phyloP scores from a whole-genome alignment of 2,329 filamentous ascomycete genomes.

The Beauveria scarabaeidicola region DNA sequence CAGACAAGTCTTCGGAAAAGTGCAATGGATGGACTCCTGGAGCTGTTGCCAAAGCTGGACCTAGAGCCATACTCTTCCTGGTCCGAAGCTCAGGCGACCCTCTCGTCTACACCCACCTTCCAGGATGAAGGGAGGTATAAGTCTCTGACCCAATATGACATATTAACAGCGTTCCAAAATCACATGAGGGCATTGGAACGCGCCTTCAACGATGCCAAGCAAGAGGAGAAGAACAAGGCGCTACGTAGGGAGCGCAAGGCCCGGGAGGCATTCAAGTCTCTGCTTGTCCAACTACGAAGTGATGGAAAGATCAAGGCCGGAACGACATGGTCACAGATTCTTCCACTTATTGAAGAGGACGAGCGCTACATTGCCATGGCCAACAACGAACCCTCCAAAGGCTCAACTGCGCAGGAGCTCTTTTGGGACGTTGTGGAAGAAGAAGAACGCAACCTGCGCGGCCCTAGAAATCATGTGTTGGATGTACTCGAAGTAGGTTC shows the following conservation, averaged over 20 bases:
- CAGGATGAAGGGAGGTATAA: slow-evolving; percentile 79
- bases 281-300: slow-evolving; percentile 66
- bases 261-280: slow-evolving; percentile 67
- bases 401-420: slow-evolving; percentile 79
- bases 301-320: slow-evolving; percentile 81
- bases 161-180: slow-evolving; percentile 86
- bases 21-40: slow-evolving; percentile 75
- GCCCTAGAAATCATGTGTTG: slow-evolving; percentile 71
- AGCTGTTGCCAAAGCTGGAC: slow-evolving; percentile 69
- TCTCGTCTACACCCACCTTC: slow-evolving; percentile 70
- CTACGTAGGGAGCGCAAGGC: slow-evolving; percentile 76
- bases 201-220: slow-evolving; percentile 80
- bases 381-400: slow-evolving; percentile 72
- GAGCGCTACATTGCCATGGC: slow-evolving; percentile 75
- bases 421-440: slow-evolving; percentile 96
- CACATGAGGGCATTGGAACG: slow-evolving; percentile 91
- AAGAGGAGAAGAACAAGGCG: slow-evolving; percentile 77
- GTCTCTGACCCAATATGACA: slow-evolving; percentile 76
- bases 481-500: slow-evolving; percentile 76
- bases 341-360: slow-evolving; percentile 68
- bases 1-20: slow-evolving; percentile 65
- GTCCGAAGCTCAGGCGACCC: slow-evolving; percentile 77
- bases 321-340: slow-evolving; percentile 80
- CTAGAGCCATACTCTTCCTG: slow-evolving; percentile 91
- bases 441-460: slow-evolving; percentile 79